Percentiles rank a stretch among this genome's conserved stretches.
These are phyloP conservation scores for Epichloe baconii DNA, from an alignment of 2,329 filamentous ascomycete genomes.

Conservation along the genomic window DNA sequence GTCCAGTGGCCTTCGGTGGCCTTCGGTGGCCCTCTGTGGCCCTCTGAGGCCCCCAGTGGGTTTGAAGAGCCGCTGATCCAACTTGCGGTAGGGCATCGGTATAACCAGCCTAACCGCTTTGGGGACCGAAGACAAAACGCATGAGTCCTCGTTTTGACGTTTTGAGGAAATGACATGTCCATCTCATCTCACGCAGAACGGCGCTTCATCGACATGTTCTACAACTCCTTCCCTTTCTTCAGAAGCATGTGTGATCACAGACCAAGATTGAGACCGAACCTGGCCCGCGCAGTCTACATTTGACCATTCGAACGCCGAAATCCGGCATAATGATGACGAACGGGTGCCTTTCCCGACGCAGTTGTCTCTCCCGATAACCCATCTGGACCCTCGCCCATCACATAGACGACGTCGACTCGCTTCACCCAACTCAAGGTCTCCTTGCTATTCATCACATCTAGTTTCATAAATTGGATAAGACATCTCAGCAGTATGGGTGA, in stretches of 20 bases:
- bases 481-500: conserved; percentile 23
- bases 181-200: not conserved
- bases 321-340: conserved; percentile 2
- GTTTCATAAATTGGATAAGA: not conserved
- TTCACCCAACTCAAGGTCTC: not conserved
- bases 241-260: not conserved
- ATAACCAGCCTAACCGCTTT: conserved; percentile 8
- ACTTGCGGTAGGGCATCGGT: not conserved
- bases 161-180: too few species aligned
- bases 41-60: too few species aligned
- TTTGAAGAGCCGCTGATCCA: too few species aligned
- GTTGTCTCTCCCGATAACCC: not conserved
- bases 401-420: not conserved
- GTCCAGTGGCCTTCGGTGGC: not conserved
- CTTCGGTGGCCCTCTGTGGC: not conserved
- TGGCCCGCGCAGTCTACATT: not conserved
- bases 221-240: not conserved
- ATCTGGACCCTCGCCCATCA: not conserved
- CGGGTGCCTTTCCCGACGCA: not conserved
- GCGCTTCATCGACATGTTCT: not conserved
- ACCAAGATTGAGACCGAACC: not conserved
- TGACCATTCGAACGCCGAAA: not conserved
- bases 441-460: not conserved
- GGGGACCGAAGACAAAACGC: conserved; percentile 9
- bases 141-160: too few species aligned